phyloP scores from a whole-genome alignment of 2,329 filamentous ascomycete genomes.

The Exophiala sp. region DNA sequence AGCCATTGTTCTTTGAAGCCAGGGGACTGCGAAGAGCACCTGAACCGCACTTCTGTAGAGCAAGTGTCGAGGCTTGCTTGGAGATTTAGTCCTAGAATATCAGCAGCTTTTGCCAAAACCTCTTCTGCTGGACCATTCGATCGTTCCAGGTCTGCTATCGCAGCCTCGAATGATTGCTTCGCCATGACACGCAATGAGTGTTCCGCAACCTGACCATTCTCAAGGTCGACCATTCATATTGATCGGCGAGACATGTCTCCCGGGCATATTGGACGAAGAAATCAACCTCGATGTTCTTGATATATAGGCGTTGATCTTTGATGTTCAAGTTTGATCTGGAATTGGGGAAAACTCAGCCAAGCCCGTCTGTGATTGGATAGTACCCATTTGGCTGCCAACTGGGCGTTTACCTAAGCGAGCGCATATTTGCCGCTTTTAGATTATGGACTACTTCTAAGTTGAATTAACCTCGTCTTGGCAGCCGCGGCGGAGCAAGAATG shows the following conservation, averaged over 20 bases:
- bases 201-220: not conserved
- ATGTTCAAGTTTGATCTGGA: not conserved
- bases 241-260: too few species aligned
- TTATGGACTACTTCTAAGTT: too few species aligned
- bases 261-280: too few species aligned
- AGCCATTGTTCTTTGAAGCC: constrained; percentile 58
- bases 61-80: constrained; percentile 31
- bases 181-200: constrained; percentile 12
- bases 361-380: constrained; percentile 10
- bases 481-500: constrained; percentile 1
- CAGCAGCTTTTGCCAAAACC: constrained; percentile 40
- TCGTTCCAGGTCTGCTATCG: constrained; percentile 38
- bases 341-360: constrained; percentile 5
- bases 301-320: not conserved
- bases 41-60: constrained; percentile 1
- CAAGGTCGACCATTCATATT: not conserved
- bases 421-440: too few species aligned
- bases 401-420: too few species aligned
- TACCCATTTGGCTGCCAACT: constrained; percentile 1
- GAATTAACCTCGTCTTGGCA: not conserved
- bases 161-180: constrained; percentile 19
- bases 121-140: constrained; percentile 36
- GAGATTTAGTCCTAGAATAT: constrained; percentile 40
- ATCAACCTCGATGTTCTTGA: too few species aligned
- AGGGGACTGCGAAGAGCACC: constrained; percentile 17